Evolutionary conservation across 1,139 yeast species (phyloP), one percentile per base, ranked within the genome.

Genomic region (Diutina catenulata): DNA sequence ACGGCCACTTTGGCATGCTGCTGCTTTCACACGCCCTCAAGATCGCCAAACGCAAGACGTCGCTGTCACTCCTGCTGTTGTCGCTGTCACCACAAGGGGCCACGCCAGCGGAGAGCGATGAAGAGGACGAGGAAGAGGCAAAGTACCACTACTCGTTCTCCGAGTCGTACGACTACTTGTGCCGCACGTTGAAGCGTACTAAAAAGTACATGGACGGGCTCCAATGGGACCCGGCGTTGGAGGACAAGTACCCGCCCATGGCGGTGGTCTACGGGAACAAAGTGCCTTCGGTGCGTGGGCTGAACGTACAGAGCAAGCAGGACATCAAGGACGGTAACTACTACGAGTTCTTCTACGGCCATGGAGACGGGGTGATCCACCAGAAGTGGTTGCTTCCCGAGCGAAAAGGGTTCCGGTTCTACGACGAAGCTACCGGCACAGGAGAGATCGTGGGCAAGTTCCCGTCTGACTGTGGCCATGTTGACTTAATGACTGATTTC

Each of bases 351-450:
- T 74, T 70, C 47, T 86, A 83, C 52, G 95, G 94, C 0, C 87
- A 87, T 8, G 96, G 96, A 6, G 96, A 87, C 52, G 96, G 96
- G 25, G 95, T 87, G 13, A 82, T 86, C 1, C 86, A 83, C 55
- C 84, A 80, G 48, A 74, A 74, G 45, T 80, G 88, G 79, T 57
- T 83, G 31, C 73, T 86, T 75, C 95, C 96, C 0, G 81, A 80
- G 48, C 59, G 63, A 21, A 66, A 68, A 45, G 93, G 93, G 0
- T 86, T 80, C 50, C 60, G 69, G 0, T 47, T 47, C 21, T 62
- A 52, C 41, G 55, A 67, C 41, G 49, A 52, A 7, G 47, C 47
- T 11, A 54, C 63, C 0, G 63, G 64, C 2, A 45, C 47, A 33
- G 73, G 73, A 7, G 66, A 67, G 37, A 73, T 82, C 3, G 83